These are phyloP conservation scores for Pseudogymnoascus sp. DNA, from an alignment of 2,329 filamentous ascomycete species.

Conservation along the genomic window DNA sequence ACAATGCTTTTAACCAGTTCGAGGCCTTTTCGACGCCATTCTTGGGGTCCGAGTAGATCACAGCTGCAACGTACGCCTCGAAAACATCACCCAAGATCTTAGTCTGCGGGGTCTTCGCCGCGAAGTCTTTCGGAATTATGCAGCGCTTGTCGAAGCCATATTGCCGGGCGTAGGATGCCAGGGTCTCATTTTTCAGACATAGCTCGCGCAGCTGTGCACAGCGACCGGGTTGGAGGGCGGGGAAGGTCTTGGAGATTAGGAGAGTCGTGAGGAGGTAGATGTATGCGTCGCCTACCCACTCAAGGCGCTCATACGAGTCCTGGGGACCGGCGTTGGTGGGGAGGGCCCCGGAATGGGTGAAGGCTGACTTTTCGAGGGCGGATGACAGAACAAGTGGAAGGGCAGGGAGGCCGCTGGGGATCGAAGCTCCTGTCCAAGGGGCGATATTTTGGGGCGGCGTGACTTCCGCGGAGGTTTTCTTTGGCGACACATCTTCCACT, in stretches of 20 bases:
- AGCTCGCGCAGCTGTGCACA: constrained; percentile 70
- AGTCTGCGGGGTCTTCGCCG: constrained; percentile 32
- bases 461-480: constrained; percentile 4
- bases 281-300: constrained; percentile 85
- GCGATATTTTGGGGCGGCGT: constrained; percentile 28
- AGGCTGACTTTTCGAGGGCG: constrained; percentile 53
- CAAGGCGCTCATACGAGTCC: constrained; percentile 68
- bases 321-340: constrained; percentile 22
- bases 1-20: constrained; percentile 68
- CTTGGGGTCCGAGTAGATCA: constrained; percentile 60
- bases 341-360: constrained; percentile 49
- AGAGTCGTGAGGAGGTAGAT: constrained; percentile 69
- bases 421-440: constrained; percentile 45
- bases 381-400: constrained; percentile 56
- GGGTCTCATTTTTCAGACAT: constrained; percentile 72
- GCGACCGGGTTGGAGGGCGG: constrained; percentile 56
- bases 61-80: constrained; percentile 79
- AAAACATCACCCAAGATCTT: constrained; percentile 85
- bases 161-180: constrained; percentile 59
- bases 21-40: constrained; percentile 56
- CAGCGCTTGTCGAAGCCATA: constrained; percentile 66
- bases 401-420: constrained; percentile 44
- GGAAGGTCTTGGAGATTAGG: constrained; percentile 68
- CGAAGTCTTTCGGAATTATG: constrained; percentile 45
- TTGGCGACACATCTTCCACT: not conserved